Conservation (phyloP, 768 basidiomycete genomes). For the Tylopilus sp. region DNA sequence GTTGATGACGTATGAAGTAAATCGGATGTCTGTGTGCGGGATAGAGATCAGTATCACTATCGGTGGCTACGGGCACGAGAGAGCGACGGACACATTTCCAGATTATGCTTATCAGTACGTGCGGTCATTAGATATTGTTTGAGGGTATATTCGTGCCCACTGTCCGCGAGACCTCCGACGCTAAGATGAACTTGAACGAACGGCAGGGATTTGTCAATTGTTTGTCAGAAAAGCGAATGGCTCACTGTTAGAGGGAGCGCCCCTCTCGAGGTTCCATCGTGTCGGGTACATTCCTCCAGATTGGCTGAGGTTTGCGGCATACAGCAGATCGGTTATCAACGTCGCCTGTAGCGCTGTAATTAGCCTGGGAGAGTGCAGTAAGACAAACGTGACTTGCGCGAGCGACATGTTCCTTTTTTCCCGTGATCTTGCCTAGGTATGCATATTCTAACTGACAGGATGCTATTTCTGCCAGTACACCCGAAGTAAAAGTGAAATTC, state of each 20-base stretch:
- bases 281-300: constrained; percentile 66
- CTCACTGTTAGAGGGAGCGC: constrained; percentile 48
- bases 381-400: constrained; percentile 38
- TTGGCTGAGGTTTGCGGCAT: constrained; percentile 40
- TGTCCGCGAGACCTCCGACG: constrained; percentile 67
- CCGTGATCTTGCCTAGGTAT: constrained; percentile 77
- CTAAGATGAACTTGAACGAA: constrained; percentile 40
- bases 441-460: constrained; percentile 82
- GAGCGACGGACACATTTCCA: constrained; percentile 64
- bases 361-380: not conserved
- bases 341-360: constrained; percentile 33
- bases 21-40: constrained; percentile 55
- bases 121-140: constrained; percentile 70
- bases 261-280: constrained; percentile 50
- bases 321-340: constrained; percentile 45
- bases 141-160: constrained; percentile 74
- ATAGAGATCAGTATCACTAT: not conserved
- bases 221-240: constrained; percentile 3
- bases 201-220: constrained; percentile 1
- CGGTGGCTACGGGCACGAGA: too few relatives aligned
- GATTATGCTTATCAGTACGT: constrained; percentile 52
- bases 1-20: constrained; percentile 59
- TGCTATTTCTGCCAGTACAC: constrained; percentile 71
- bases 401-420: constrained; percentile 58
- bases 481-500: constrained; percentile 37